Base-by-base conservation (phyloP, 2,329 filamentous ascomycete genomes). In the Cladophialophora yegresii region DNA sequence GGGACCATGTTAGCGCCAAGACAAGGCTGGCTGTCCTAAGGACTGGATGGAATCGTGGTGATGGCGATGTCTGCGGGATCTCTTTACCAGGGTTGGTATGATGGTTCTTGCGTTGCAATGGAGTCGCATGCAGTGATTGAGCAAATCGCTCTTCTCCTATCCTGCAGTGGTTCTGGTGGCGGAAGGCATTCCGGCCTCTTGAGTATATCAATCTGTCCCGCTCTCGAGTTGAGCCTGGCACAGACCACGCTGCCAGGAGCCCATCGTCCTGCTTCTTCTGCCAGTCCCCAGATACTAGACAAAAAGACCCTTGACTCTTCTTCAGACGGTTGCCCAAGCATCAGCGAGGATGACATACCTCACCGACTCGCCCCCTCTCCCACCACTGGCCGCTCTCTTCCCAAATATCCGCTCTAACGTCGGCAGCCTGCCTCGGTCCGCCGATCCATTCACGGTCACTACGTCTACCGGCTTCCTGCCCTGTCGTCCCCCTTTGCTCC, bases 371-470 rank as follows among this genome's bases (percentile, higher is more conserved):
- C 70, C 66, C 28, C 63, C 72, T 53, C 72, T 73, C 58, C 72
- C 73, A 56, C 75, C 77, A 51, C 77, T 77, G 40, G 64, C 78
- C 67, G 73, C 77, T 63, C 67, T 71, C 49, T 81, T 81, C 70
- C 79, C 79, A 61, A 75, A 80, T 64, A 73, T 81, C 64, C 73
- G 80, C 65, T 73, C 79, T 73, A 76, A 79, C 69, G 78, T 78
- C 50, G 67, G 73, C 8, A 76, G 73, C 54, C 67, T 81, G 9
- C 76, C 79, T 53, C 73, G 72, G 51, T 75, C 76, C 30, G 61
- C 80, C 36, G 79, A 81, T 66, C 79, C 79, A 26, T 81, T 81
- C 71, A 81, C 79, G 45, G 77, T 81, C 70, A 81, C 79, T 30
- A 78, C 78, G 13, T 74, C 75, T 1, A 79, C 78, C 47, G 80